Evolutionary conservation across 345 rosid species (phyloP).

Genomic region (Trapa incisa): DNA sequence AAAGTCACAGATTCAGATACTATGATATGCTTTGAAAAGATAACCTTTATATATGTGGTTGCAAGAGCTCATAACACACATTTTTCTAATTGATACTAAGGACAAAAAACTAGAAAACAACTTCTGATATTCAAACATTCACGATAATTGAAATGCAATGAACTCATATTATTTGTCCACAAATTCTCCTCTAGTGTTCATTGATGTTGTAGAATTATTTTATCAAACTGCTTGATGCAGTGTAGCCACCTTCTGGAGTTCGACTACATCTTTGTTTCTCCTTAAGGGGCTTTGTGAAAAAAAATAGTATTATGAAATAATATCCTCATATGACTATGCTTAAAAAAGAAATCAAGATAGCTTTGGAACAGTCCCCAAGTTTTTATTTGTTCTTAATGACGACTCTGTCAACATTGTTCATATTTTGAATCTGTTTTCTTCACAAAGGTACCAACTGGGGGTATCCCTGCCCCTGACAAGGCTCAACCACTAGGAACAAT

Average conservation of each 20-base stretch:
- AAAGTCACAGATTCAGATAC: background rate
- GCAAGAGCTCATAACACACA: too few relatives aligned
- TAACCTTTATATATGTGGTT: background rate
- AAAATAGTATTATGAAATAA: background rate
- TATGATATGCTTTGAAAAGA: background rate
- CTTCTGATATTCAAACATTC: background rate
- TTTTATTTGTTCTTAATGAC: background rate
- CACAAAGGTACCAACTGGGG: constrained; percentile 62
- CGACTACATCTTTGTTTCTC: background rate
- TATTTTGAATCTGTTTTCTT: background rate
- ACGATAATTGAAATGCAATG: background rate
- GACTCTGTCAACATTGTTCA: background rate
- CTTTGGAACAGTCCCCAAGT: background rate
- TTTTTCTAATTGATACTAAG: background rate
- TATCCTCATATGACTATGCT: background rate
- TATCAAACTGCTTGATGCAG: background rate
- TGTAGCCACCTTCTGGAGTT: background rate
- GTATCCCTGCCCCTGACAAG: constrained; percentile 68
- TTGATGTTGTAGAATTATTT: background rate
- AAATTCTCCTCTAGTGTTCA: background rate
- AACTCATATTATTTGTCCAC: background rate
- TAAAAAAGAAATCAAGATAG: background rate
- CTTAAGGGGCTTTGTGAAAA: background rate
- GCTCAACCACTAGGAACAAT: constrained; percentile 73
- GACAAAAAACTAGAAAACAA: background rate